Conservation (phyloP, 2,329 filamentous ascomycete genomes). For the Colletotrichum shisoi region DNA sequence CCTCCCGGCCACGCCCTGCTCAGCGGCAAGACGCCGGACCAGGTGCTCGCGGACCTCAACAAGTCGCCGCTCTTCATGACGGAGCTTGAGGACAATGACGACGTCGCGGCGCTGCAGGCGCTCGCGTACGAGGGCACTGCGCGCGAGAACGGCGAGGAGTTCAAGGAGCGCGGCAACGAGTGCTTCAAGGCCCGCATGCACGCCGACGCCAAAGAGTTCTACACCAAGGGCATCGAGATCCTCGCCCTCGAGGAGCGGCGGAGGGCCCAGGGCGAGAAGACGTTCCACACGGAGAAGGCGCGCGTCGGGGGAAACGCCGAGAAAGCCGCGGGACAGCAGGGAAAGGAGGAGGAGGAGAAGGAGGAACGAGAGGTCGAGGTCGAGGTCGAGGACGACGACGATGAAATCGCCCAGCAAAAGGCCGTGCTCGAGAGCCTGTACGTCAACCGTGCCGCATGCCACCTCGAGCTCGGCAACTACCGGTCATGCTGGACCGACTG, state of each 20-base stretch:
- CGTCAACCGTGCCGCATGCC: conserved; percentile 87
- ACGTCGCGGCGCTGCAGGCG: conserved; percentile 86
- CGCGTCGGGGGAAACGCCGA: not conserved
- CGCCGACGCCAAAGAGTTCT: conserved; percentile 88
- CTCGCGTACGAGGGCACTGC: conserved; percentile 92
- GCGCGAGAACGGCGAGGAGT: conserved; percentile 80
- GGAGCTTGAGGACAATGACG: conserved; percentile 82
- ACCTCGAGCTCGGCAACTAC: conserved; percentile 88
- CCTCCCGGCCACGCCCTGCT: conserved; percentile 53
- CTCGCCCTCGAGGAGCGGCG: conserved; percentile 70
- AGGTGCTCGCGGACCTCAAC: conserved; percentile 65
- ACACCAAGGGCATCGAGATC: conserved; percentile 82
- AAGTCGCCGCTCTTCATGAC: conserved; percentile 93
- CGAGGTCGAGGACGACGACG: conserved; percentile 62
- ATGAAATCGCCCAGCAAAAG: conserved; percentile 67
- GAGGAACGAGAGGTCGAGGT: conserved; percentile 52
- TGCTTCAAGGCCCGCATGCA: conserved; percentile 77
- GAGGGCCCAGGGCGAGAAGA: conserved; percentile 52
- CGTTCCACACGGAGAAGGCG: conserved; percentile 35
- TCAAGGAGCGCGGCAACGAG: conserved; percentile 93
- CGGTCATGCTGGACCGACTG: conserved; percentile 87
- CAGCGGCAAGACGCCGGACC: conserved; percentile 59
- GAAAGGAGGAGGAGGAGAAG: conserved; percentile 12
- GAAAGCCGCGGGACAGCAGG: conserved; percentile 38
- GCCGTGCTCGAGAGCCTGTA: conserved; percentile 77